Evolutionary conservation across 306 rosid genomes (phyloP), one percentile per base, ranked within the genome.

Genomic region (Glycine tomentella): DNA sequence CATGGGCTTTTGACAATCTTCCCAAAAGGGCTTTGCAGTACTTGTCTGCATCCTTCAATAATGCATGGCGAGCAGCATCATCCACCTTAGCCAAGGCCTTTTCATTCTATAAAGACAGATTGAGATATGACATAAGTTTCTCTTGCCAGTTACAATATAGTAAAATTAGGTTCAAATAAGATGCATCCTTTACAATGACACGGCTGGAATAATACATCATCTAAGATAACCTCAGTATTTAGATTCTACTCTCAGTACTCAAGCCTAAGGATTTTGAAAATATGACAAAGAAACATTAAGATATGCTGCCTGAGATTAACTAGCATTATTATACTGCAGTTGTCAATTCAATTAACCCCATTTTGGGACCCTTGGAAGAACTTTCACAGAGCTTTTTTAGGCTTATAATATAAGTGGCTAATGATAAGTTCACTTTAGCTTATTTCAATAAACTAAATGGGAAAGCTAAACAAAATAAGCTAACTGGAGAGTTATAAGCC

Each of bases 11-110:
- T 2, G 90, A 87, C 76, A 76, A 52, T 72, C 55, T 86, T 52
- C 81, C 65, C 59, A 82, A 72, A 34, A 85, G 72, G 31, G 55
- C 56, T 78, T 82, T 85, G 83, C 87, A 87, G 66, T 76, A 64
- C 73, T 84, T 80, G 87, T 85, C 77, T 15, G 90, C 88, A 13
- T 85, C 86, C 84, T 76, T 85, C 72, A 87, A 50, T 67, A 63
- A 72, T 65, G 78, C 81, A 58, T 65, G 67, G 62, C n/a, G 45
- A 15, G 79, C 44, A 31, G 76, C 69, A 9, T 84, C 84, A 6
- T 79, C 87, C 45, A 15, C 83, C 57, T 82, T 61, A 11, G 68
- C 76, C 76, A 82, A 80, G 15, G 72, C 87, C 66, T 76, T 82
- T 2, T 72, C 88, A 80, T 87, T 87, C 90, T 87, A 58, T 20